Percentiles rank a stretch among this genome's conserved stretches.
phyloP scores from a whole-genome alignment of 2,329 filamentous ascomycete genomes.

The Colletotrichum falcatum region DNA sequence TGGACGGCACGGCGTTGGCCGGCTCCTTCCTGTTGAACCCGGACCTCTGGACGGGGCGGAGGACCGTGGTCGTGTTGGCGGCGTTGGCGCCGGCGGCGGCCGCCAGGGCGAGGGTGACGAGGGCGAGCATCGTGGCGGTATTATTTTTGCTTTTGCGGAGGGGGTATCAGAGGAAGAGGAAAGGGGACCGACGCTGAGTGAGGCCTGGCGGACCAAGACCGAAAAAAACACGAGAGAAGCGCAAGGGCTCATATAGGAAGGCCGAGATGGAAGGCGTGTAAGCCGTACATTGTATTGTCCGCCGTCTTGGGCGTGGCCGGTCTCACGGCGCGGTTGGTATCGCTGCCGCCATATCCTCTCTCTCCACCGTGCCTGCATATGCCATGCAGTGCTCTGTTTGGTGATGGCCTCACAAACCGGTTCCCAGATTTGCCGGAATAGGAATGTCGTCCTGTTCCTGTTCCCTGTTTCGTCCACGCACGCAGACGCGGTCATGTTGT shows the following conservation, averaged over 20 bases:
- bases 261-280: constrained; percentile 11
- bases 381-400: constrained; percentile 14
- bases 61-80: constrained; percentile 33
- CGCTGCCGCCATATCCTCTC: constrained; percentile 11
- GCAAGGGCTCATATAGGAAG: constrained; percentile 10
- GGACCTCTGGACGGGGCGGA: constrained; percentile 18
- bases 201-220: constrained; percentile 1
- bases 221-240: neutral
- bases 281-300: neutral
- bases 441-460: constrained; percentile 26
- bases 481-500: neutral
- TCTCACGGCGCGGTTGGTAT: constrained; percentile 2
- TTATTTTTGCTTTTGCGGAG: too few relatives aligned
- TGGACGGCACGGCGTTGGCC: constrained; percentile 37
- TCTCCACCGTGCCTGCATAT: constrained; percentile 16
- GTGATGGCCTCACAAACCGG: constrained; percentile 11
- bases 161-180: neutral
- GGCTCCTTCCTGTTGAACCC: constrained; percentile 27
- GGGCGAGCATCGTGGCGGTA: constrained; percentile 29
- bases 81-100: constrained; percentile 22
- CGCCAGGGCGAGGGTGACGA: constrained; percentile 32
- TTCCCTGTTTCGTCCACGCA: constrained; percentile 20
- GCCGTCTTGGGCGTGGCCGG: constrained; percentile 5
- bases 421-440: neutral
- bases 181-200: constrained; percentile 3